Evolutionary conservation across 1,284 basidiomycete genomes (phyloP), one percentile per base, ranked within the genome.

Genomic region (Sporisorium exsertum): DNA sequence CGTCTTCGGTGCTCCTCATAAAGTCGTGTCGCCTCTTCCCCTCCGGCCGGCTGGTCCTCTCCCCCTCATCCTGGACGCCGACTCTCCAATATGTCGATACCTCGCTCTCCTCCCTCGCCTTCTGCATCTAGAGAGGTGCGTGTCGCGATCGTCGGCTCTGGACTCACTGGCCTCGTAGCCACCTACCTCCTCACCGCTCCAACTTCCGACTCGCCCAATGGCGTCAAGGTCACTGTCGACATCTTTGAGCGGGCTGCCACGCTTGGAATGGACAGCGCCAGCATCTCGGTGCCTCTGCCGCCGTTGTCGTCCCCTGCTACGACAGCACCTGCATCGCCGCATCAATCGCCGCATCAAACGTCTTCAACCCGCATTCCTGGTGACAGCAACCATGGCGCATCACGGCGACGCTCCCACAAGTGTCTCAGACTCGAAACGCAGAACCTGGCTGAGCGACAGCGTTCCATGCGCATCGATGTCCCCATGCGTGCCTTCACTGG

Each of bases 131-230:
- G 50, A 40, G 24, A 63, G 42, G 63, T 74, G 22, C 63, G 66
- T 16, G 77, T 96, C 70, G 94, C 94, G 8, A 91, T 96, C 80
- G 90, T 96, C 47, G 94, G 94, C 40, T 93, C 94, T 0, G 94
- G 94, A 22, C 93, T 94, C 9, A 92, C 89, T 9, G 95, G 94
- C 3, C 90, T 90, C 12, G 91, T 92, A 13, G 92, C 94, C 10
- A 93, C 94, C 1, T 95, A 93, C 86, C 95, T 94, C 90, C 89
- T 96, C 57, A 87, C 89, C 3, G 69, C 87, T 29, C 83, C 92
- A 26, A 9, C 33, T 6, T 16, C 49, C 10, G 13, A 40, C 42
- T 42, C 63, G 4, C 4, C 49, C 18, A n/a, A 42, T 15, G 26
- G 37, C 2, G 45, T 51, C 18, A 46, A 32, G 6, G 55, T 63